Base-by-base conservation (phyloP, 345 rosid genomes). In the Eucalyptus grandis region DNA sequence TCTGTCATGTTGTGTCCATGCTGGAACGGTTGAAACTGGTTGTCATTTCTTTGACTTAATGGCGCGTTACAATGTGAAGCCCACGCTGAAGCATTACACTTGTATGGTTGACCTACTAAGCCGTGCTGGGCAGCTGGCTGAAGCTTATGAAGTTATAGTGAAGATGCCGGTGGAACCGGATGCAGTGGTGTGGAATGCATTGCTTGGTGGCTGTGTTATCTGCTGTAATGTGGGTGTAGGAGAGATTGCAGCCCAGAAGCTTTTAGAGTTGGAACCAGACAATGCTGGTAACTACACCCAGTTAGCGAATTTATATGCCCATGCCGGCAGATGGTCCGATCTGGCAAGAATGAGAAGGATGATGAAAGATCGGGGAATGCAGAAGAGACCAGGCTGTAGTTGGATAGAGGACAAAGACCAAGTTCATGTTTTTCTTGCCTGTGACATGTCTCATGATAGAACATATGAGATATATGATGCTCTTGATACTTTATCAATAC, bases 101-200 rank as follows among this genome's bases (percentile, higher is more conserved):
- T 95, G 96, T 89, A 92, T 95, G 93, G 93, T 94, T 85, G 96
- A 95, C 91, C 92, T 94, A 50, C 89, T 94, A 47, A 91, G 97
- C 90, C 91, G 94, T 72, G 93, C 94, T 31, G 95, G 95, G 21
- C 81, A 87, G 88, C 89, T 94, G 46, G 72, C 87, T 21, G 93
- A 92, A 88, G 97, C 97, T 82, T 92, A 91, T 87, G 91, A 91
- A 30, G 87, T 93, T 43, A 91, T 94, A 49, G 90, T 91, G 87
- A 89, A 87, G 51, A 91, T 91, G 92, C 94, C 95, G 1, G 43
- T 94, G 86, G 90, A 91, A 83, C 91, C 95, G 47, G 97, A 94
- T 91, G 93, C 94, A 40, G 94, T 94, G 87, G 88, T 90, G 62
- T 94, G 97, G 96, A 92, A 94, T 44, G 91, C 95, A 56, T 89